Evolutionary conservation across 2,329 filamentous ascomycete genomes (phyloP).

Genomic region (Berkeleyomyces basicola): DNA sequence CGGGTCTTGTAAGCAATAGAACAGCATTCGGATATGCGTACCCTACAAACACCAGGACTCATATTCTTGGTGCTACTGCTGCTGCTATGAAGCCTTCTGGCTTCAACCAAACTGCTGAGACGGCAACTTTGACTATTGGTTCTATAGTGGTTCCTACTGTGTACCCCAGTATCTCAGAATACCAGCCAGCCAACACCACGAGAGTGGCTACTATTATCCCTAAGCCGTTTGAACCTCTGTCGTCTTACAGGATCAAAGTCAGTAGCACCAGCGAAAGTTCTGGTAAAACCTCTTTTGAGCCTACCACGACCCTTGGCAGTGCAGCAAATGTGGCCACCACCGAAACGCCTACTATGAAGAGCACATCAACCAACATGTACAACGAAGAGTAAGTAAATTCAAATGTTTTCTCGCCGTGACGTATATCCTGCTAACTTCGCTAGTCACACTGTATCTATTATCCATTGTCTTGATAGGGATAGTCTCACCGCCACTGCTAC

Average conservation of each 20-base stretch:
- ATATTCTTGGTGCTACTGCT: not conserved
- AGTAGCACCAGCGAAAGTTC: not conserved
- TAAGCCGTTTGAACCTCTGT: conserved; percentile 2
- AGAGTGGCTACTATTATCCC: not conserved
- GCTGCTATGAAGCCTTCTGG: conserved; percentile 2
- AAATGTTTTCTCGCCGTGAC: not conserved
- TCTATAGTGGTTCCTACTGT: not conserved
- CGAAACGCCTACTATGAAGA: not conserved
- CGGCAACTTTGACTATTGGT: not conserved
- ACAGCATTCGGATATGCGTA: not conserved
- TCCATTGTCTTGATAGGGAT: conserved; percentile 1
- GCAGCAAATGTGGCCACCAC: not conserved
- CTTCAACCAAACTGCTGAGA: conserved; percentile 5
- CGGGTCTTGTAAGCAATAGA: not conserved
- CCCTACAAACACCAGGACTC: not conserved
- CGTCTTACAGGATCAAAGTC: not conserved
- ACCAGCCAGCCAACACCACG: not conserved
- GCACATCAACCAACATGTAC: not conserved
- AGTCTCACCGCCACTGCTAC: not conserved
- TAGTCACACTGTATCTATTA: conserved; percentile 5
- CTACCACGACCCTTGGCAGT: not conserved
- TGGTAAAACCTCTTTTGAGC: not conserved
- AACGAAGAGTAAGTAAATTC: conserved; percentile 3
- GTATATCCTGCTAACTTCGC: not conserved
- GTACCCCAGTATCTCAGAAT: not conserved